Evolutionary conservation across 1,139 yeast species (phyloP).

Genomic region (Debaryomycetaceae sp.): DNA sequence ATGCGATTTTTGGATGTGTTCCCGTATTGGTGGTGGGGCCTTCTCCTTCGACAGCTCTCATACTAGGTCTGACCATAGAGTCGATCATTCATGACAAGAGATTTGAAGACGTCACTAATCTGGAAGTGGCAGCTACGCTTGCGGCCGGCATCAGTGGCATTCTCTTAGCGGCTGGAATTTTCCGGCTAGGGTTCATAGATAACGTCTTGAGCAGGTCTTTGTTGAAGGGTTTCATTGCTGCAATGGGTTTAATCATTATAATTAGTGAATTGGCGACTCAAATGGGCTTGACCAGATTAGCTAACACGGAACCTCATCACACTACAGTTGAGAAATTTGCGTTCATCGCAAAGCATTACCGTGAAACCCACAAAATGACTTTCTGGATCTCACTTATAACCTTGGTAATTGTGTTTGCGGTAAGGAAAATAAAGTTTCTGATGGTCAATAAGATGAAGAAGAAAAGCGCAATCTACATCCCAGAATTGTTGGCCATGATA

Average conservation of each 20-base stretch:
- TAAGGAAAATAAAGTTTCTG: slow-evolving; percentile 16
- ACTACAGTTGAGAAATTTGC: slow-evolving; percentile 21
- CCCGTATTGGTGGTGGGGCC: slow-evolving; percentile 36
- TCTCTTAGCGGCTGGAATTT: slow-evolving; percentile 25
- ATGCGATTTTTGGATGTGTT: slow-evolving; percentile 30
- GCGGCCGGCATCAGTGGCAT: slow-evolving; percentile 24
- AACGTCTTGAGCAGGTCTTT: slow-evolving; percentile 29
- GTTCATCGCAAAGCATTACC: slow-evolving; percentile 14
- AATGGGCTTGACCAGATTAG: slow-evolving; percentile 21
- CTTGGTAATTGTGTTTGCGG: slow-evolving; percentile 17
- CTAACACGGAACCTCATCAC: slow-evolving; percentile 17
- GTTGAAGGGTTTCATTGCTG: slow-evolving; percentile 32
- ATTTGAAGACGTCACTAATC: slow-evolving; percentile 12
- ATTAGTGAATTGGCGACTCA: slow-evolving; percentile 27
- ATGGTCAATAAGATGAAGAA: slow-evolving; percentile 15
- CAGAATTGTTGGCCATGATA: slow-evolving; percentile 32
- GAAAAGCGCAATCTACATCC: slow-evolving; percentile 23
- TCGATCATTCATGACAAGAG: slow-evolving; percentile 13
- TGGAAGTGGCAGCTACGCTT: slow-evolving; percentile 25
- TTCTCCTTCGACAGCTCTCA: slow-evolving; percentile 29
- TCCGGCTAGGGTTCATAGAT: slow-evolving; percentile 30
- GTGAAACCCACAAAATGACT: slow-evolving; percentile 19
- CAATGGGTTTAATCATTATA: slow-evolving; percentile 36
- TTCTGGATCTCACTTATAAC: slow-evolving; percentile 18
- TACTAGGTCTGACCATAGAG: slow-evolving; percentile 29